Evolutionary conservation across 1,139 yeast species (phyloP).

Genomic region (Debaryomyces robertsiae): DNA sequence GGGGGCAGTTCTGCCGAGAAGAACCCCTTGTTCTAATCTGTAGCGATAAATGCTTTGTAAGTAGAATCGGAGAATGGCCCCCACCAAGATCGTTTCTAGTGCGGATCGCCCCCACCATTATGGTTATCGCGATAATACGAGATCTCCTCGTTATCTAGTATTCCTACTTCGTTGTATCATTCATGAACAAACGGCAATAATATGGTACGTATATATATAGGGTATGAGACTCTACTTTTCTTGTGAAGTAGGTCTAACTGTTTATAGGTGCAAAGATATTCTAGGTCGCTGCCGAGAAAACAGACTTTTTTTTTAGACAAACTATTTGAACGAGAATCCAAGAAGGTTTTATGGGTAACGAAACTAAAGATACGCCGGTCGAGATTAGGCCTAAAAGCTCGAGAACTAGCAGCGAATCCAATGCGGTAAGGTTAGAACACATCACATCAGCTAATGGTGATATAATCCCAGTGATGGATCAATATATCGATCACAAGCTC

Average conservation of each 20-base stretch:
- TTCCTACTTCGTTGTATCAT: too few species aligned
- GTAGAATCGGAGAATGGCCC: not conserved
- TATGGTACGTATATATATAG: conserved; percentile 3
- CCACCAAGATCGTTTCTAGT: not conserved
- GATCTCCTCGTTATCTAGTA: conserved; percentile 7
- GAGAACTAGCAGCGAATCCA: conserved; percentile 17
- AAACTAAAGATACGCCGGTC: conserved; percentile 6
- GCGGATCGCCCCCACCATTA: conserved; percentile 4
- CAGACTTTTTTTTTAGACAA: too few species aligned
- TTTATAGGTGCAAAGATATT: too few species aligned
- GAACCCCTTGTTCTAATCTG: too few species aligned
- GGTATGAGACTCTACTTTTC: not conserved
- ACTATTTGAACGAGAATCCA: not conserved
- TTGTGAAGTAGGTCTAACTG: too few species aligned
- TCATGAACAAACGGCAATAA: not conserved
- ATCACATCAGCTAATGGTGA: conserved; percentile 18
- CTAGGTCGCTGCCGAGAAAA: too few species aligned
- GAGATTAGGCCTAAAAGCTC: conserved; percentile 17
- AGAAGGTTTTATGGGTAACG: not conserved
- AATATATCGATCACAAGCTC: conserved; percentile 19
- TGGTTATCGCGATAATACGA: conserved; percentile 1
- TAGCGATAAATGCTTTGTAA: too few species aligned
- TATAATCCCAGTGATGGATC: conserved; percentile 10
- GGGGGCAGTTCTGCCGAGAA: too few species aligned
- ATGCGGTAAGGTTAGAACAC: conserved; percentile 16